A percentile compares a stretch with the other conserved stretches of the same genome.
phyloP scores from a whole-genome alignment of 768 basidiomycete genomes.

The Mycena epipterygia region DNA sequence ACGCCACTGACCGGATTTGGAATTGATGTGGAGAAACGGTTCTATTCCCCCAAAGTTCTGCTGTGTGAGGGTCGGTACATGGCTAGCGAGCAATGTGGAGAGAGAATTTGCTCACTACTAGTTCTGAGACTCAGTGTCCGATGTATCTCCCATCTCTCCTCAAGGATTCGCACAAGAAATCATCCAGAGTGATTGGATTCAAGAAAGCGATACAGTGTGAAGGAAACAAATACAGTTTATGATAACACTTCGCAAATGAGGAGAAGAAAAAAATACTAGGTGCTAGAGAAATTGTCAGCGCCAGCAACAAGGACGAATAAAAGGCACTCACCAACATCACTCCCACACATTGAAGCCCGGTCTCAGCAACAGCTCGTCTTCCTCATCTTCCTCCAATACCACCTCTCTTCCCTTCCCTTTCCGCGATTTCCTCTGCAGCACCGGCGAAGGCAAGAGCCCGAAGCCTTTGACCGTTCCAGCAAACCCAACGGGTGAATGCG shows the following conservation, averaged over 20 bases:
- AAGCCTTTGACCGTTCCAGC: too few relatives aligned
- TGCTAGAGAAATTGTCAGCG: not conserved
- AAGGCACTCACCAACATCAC: constrained; percentile 5
- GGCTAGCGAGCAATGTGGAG: too few relatives aligned
- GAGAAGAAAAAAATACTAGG: not conserved
- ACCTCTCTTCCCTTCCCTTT: not conserved
- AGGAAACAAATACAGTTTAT: not conserved
- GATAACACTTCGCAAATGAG: not conserved
- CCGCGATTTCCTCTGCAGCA: constrained; percentile 1
- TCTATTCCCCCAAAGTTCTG: too few relatives aligned
- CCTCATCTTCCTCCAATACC: constrained; percentile 33
- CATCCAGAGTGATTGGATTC: too few relatives aligned
- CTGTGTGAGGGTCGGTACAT: too few relatives aligned
- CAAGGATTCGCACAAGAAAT: too few relatives aligned
- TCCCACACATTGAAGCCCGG: constrained; percentile 32
- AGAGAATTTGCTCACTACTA: too few relatives aligned
- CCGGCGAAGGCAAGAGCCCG: constrained; percentile 29
- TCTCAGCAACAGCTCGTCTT: constrained; percentile 43
- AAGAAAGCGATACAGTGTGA: not conserved
- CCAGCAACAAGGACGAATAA: not conserved
- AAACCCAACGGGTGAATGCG: not conserved
- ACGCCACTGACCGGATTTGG: too few relatives aligned
- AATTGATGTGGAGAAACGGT: too few relatives aligned
- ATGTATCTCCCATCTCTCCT: too few relatives aligned
- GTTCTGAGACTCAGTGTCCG: too few relatives aligned